phyloP scores from a whole-genome alignment of 768 basidiomycete species.

The Kwoniella sp. region DNA sequence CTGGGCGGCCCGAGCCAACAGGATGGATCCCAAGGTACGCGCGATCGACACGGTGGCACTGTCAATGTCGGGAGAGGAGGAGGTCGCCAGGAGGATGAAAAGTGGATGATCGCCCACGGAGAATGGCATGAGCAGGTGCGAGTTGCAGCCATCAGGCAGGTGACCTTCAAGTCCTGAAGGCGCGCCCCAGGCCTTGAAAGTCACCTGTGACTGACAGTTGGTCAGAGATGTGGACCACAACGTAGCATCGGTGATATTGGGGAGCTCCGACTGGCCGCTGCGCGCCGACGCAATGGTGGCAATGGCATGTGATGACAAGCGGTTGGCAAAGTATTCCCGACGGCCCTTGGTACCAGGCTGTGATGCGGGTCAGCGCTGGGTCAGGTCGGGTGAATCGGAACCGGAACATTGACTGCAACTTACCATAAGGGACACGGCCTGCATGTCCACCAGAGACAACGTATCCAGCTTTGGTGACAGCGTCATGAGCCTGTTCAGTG shows the following conservation, averaged over 20 bases:
- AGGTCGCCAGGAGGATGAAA: conserved; percentile 24
- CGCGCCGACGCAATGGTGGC: not conserved
- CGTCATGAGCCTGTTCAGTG: not conserved
- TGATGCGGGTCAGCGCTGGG: too few relatives aligned
- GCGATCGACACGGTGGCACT: not conserved
- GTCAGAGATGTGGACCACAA: too few relatives aligned
- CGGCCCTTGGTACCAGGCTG: not conserved
- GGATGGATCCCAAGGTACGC: conserved; percentile 25
- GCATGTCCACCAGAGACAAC: conserved; percentile 2
- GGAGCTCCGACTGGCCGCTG: too few relatives aligned
- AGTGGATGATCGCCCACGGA: conserved; percentile 22
- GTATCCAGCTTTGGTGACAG: conserved; percentile 3
- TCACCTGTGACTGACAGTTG: too few relatives aligned
- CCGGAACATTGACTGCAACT: not conserved
- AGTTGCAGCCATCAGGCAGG: conserved; percentile 12
- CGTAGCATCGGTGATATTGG: too few relatives aligned
- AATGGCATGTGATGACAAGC: not conserved
- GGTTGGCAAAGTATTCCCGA: not conserved
- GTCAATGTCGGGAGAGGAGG: not conserved
- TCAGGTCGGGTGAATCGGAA: not conserved
- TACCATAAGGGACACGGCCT: not conserved
- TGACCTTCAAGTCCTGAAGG: conserved; percentile 25
- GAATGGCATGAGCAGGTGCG: conserved; percentile 24
- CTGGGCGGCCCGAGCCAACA: conserved; percentile 24
- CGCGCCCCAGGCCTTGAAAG: too few relatives aligned